A percentile compares a stretch with the other conserved stretches of the same genome.
Conservation (phyloP, 148 eudicot species). For the Cornus kousa region DNA sequence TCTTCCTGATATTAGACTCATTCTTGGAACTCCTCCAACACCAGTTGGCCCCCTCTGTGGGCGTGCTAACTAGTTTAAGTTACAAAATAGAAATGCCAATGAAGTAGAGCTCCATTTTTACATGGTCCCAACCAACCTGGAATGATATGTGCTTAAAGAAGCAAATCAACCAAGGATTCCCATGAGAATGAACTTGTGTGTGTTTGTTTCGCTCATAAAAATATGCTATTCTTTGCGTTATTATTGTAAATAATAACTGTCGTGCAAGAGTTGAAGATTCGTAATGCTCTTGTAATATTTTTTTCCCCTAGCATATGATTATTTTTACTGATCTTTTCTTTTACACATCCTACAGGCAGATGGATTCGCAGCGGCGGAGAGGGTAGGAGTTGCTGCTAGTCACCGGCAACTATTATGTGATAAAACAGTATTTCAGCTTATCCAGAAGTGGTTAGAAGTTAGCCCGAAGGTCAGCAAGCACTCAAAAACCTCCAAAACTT, state of each 20-base stretch:
- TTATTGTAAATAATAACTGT: background rate
- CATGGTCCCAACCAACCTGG: too few species aligned
- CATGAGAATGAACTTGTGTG: background rate
- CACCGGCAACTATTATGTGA: slow-evolving; percentile 64
- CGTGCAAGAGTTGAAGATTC: background rate
- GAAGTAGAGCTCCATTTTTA: too few species aligned
- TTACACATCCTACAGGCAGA: slow-evolving; percentile 58
- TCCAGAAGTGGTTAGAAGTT: slow-evolving; percentile 75
- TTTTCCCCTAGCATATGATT: background rate
- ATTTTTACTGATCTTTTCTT: background rate
- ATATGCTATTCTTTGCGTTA: background rate
- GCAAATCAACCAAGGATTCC: too few species aligned
- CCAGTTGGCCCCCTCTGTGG: too few species aligned
- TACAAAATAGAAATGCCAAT: too few species aligned
- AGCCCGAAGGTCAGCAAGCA: slow-evolving; percentile 24
- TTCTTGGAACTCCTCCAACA: too few species aligned
- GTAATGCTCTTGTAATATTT: background rate
- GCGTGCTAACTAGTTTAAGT: too few species aligned
- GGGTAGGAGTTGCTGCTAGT: slow-evolving; percentile 61
- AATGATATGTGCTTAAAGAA: too few species aligned
- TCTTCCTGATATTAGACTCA: too few species aligned
- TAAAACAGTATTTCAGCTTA: slow-evolving; percentile 49
- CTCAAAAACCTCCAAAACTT: slow-evolving; percentile 35
- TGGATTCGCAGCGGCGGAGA: slow-evolving; percentile 62
- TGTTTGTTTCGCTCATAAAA: background rate